phyloP scores from a whole-genome alignment of 441 rosid genomes.

The Gossypium trilobum region DNA sequence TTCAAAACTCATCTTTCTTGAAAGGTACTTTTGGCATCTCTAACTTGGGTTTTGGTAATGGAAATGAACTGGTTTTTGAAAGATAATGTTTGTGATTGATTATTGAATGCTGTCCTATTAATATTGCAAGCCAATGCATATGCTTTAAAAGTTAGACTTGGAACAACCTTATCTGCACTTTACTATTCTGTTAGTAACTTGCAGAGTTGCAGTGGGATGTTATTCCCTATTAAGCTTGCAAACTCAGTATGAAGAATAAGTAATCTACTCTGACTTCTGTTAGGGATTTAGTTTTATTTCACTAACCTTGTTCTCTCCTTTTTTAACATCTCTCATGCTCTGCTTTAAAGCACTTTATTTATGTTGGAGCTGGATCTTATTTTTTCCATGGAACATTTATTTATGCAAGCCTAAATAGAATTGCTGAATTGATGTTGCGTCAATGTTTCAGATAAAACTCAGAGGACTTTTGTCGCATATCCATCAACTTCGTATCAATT shows the following conservation, averaged over 20 bases:
- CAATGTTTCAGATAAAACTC: constrained; percentile 68
- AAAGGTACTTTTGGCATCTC: background rate
- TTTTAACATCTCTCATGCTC: background rate
- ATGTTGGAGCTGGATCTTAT: constrained; percentile 12
- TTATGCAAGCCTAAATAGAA: background rate
- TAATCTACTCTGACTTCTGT: background rate
- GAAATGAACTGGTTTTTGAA: background rate
- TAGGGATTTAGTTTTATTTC: background rate
- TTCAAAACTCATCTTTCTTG: background rate
- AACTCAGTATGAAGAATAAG: background rate
- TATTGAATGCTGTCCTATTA: background rate
- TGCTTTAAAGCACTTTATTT: background rate
- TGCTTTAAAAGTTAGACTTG: constrained; percentile 1
- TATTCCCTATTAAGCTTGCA: background rate
- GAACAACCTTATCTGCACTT: background rate
- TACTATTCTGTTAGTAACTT: background rate
- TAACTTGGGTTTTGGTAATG: background rate
- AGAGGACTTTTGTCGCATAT: constrained; percentile 89
- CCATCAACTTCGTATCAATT: constrained; percentile 82
- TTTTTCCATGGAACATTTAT: too few relatives aligned
- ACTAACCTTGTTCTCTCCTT: background rate
- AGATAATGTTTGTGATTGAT: background rate
- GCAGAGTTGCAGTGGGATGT: background rate
- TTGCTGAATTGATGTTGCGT: constrained; percentile 9
- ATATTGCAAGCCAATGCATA: background rate